Evolutionary conservation across 768 basidiomycete genomes (phyloP).

Genomic region (Galerina marginata): DNA sequence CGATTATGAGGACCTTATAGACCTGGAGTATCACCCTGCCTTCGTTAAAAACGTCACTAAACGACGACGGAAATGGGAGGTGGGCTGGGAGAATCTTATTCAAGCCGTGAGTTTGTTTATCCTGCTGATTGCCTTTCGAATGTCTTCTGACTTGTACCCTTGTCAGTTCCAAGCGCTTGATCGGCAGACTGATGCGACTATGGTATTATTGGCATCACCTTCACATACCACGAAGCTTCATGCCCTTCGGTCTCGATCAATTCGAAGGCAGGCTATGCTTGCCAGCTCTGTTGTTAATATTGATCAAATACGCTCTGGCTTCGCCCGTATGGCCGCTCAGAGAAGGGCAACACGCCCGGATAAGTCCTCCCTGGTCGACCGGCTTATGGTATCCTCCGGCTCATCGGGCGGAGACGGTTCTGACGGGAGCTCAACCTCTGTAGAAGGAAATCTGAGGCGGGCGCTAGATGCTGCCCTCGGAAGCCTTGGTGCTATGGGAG

Average conservation of each 20-base stretch:
- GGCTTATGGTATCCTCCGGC: slow-evolving; percentile 51
- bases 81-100: slow-evolving; percentile 74
- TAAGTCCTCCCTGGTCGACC: slow-evolving; percentile 49
- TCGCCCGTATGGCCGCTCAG: slow-evolving; percentile 62
- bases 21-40: slow-evolving; percentile 77
- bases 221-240: slow-evolving; percentile 74
- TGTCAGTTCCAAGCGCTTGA: slow-evolving; percentile 77
- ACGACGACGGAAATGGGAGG: slow-evolving; percentile 73
- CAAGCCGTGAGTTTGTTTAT: slow-evolving; percentile 60
- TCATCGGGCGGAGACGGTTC: slow-evolving; percentile 60
- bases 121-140: not conserved
- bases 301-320: slow-evolving; percentile 57
- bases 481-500: slow-evolving; percentile 64
- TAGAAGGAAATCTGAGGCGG: slow-evolving; percentile 69
- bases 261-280: slow-evolving; percentile 61
- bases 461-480: slow-evolving; percentile 72
- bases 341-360: slow-evolving; percentile 53
- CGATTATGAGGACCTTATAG: slow-evolving; percentile 73
- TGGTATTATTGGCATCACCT: slow-evolving; percentile 76
- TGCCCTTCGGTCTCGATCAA: slow-evolving; percentile 66
- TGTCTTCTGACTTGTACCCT: not conserved
- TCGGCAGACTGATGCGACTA: slow-evolving; percentile 80
- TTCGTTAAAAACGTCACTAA: slow-evolving; percentile 72
- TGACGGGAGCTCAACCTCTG: slow-evolving; percentile 53
- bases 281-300: slow-evolving; percentile 51